Evolutionary conservation across 2,329 filamentous ascomycete species (phyloP).

Genomic region (Colletotrichum musicola): DNA sequence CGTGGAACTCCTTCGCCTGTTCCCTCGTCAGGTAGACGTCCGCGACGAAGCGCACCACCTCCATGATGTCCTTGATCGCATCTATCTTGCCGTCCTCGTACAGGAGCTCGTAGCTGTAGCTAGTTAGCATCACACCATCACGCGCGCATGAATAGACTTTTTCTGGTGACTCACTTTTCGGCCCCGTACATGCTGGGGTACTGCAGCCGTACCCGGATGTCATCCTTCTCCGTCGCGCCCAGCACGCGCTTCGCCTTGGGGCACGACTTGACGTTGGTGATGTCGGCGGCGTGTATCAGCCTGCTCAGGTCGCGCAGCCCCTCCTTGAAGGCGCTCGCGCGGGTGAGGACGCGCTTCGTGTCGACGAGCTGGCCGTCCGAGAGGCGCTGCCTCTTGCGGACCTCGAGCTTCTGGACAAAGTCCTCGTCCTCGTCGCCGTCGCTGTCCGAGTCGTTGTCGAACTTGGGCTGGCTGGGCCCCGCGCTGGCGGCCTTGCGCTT

Average conservation of each 20-base stretch:
- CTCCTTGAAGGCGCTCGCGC: constrained; percentile 56
- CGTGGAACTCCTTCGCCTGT: constrained; percentile 75
- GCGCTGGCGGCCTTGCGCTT: constrained; percentile 39
- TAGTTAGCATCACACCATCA: neutral
- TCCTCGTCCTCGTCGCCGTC: constrained; percentile 61
- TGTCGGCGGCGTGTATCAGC: constrained; percentile 70
- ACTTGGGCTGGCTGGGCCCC: constrained; percentile 48
- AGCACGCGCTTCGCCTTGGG: constrained; percentile 37
- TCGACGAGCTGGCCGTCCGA: constrained; percentile 58
- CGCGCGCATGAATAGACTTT: neutral
- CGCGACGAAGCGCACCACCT: constrained; percentile 76
- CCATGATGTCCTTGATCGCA: constrained; percentile 79
- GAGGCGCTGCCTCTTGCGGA: constrained; percentile 62
- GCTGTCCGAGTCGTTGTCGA: constrained; percentile 64
- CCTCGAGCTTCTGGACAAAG: constrained; percentile 51
- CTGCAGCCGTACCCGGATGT: constrained; percentile 77
- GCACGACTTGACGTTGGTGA: constrained; percentile 35
- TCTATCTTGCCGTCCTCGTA: constrained; percentile 84
- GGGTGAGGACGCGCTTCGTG: constrained; percentile 60
- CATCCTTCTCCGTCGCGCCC: constrained; percentile 52
- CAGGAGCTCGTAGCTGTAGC: constrained; percentile 76
- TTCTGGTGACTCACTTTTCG: constrained; percentile 68
- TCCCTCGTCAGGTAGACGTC: constrained; percentile 82
- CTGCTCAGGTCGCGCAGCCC: constrained; percentile 43
- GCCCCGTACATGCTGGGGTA: constrained; percentile 82